phyloP scores from a whole-genome alignment of 1,139 yeast species.

The Sugiyamaella xylanicola region DNA sequence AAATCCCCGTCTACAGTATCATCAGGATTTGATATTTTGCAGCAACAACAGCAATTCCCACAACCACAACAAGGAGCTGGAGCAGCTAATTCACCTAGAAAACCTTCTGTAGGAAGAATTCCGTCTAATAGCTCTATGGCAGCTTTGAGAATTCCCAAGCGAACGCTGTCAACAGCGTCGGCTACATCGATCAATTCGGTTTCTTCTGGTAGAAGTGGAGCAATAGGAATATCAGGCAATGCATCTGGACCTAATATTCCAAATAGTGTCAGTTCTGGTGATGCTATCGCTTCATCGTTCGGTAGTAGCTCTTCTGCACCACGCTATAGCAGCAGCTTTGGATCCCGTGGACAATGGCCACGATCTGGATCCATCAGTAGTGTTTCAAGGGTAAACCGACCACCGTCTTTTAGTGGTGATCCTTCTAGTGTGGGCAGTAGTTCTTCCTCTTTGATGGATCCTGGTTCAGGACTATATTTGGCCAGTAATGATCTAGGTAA shows the following conservation, averaged over 20 bases:
- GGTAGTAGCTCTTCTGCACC: constrained; percentile 35
- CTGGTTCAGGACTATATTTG: constrained; percentile 42
- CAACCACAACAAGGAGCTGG: constrained; percentile 15
- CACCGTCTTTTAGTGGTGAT: constrained; percentile 32
- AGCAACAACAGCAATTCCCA: constrained; percentile 19
- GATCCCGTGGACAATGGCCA: constrained; percentile 36
- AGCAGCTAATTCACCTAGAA: constrained; percentile 29
- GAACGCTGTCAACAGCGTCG: constrained; percentile 35
- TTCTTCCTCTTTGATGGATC: constrained; percentile 37
- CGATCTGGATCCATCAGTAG: constrained; percentile 33
- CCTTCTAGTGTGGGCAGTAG: constrained; percentile 33
- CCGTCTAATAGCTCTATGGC: constrained; percentile 39
- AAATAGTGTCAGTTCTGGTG: constrained; percentile 20
- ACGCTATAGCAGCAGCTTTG: constrained; percentile 40
- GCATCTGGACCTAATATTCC: constrained; percentile 6
- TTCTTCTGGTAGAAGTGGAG: constrained; percentile 18
- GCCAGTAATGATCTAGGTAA: constrained; percentile 74
- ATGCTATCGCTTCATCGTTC: constrained; percentile 31
- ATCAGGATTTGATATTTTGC: constrained; percentile 1
- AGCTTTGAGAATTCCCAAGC: constrained; percentile 37
- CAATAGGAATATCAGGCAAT: constrained; percentile 12
- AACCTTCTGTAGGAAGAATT: constrained; percentile 33
- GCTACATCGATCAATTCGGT: constrained; percentile 26
- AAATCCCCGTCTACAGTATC: constrained; percentile 41
- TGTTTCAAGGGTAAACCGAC: constrained; percentile 25